These are phyloP conservation scores for Epithele typhae DNA, from an alignment of 768 basidiomycete species.

Conservation along the genomic window DNA sequence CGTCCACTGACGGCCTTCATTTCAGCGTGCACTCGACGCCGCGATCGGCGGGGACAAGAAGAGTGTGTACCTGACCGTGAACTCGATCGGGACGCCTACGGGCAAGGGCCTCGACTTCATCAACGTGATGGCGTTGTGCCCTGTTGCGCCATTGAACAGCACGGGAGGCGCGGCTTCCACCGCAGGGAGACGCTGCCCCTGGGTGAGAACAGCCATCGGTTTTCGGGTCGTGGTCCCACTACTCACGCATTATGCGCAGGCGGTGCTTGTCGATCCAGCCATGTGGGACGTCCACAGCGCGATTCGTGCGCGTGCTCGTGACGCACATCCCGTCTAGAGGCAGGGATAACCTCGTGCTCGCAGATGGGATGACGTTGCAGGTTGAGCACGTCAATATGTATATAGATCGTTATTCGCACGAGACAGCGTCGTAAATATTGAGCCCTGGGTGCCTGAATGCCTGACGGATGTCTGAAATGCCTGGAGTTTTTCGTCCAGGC, in stretches of 20 bases:
- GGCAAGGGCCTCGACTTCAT: slow-evolving; percentile 53
- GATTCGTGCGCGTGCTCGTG: slow-evolving; percentile 54
- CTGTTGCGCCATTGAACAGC: slow-evolving; percentile 1
- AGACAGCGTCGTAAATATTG: no score
- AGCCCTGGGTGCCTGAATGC: no score
- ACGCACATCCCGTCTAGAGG: slow-evolving; percentile 44
- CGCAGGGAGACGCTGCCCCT: slow-evolving; percentile 33
- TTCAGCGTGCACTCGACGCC: slow-evolving; percentile 35
- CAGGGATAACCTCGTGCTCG: no score
- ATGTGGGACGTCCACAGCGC: slow-evolving; percentile 65
- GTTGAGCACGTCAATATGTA: no score
- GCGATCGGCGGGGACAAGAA: slow-evolving; percentile 35
- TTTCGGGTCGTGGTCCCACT: slow-evolving; percentile 74
- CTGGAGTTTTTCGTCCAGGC: no score
- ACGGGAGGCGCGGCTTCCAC: slow-evolving; percentile 16
- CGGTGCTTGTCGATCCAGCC: slow-evolving; percentile 70
- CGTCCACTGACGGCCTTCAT: no score
- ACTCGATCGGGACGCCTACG: slow-evolving; percentile 33
- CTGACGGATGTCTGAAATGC: no score
- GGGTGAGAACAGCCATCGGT: slow-evolving; percentile 78
- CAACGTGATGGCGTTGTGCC: slow-evolving; percentile 41
- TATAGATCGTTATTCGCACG: no score
- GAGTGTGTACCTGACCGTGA: slow-evolving; percentile 36
- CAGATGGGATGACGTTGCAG: no score
- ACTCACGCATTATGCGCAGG: slow-evolving; percentile 59